Conservation (phyloP, 768 basidiomycete genomes). For the Phaffia australis region DNA sequence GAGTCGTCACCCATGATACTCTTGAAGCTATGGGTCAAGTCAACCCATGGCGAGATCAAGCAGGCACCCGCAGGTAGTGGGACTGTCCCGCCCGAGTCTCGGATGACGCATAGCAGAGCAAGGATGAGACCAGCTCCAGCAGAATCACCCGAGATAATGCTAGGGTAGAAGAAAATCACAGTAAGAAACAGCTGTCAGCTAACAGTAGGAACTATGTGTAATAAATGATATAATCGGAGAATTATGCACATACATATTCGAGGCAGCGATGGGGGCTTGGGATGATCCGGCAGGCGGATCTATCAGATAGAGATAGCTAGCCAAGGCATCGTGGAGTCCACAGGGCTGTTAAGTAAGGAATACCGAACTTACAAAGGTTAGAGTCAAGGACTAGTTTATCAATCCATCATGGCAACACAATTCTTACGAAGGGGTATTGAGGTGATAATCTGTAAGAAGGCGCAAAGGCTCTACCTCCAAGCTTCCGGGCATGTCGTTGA, state of each 20-base stretch:
- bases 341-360: constrained; percentile 23
- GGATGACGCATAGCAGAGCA: constrained; percentile 59
- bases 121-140: constrained; percentile 82
- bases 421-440: constrained; percentile 37
- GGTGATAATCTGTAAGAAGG: constrained; percentile 34
- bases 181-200: constrained; percentile 32
- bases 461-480: constrained; percentile 37
- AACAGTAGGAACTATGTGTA: no score
- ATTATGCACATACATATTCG: constrained; percentile 37
- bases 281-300: constrained; percentile 47
- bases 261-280: constrained; percentile 69
- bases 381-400: not conserved
- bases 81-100: constrained; percentile 57
- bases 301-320: constrained; percentile 36
- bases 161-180: constrained; percentile 28
- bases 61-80: constrained; percentile 79
- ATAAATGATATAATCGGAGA: not conserved
- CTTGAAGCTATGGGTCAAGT: constrained; percentile 81
- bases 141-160: constrained; percentile 80
- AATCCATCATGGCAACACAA: not conserved
- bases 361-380: not conserved
- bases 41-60: constrained; percentile 79
- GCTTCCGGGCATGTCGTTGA: constrained; percentile 38
- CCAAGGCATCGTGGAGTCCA: constrained; percentile 32
- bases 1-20: constrained; percentile 34